Evolutionary conservation across 371 early-diverging fungal species (phyloP), one percentile per base, ranked within the genome.

Genomic region (Choanephora cucurbitarum): DNA sequence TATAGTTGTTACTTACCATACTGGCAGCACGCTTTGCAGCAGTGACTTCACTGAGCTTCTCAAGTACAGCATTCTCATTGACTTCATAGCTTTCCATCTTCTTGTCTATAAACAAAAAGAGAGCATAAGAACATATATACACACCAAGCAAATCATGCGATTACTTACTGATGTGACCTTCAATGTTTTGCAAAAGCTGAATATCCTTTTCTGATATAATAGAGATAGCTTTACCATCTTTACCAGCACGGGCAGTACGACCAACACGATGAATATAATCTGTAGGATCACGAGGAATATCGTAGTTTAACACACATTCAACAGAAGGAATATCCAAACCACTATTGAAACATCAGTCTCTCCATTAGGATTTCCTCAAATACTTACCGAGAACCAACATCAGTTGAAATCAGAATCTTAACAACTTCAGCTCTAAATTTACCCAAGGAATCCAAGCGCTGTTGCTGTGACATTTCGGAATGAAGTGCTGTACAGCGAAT

Each of bases 181-280:
- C 99, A 40, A 99, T 95, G 56, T 89, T 90, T 17, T 90, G 88
- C 7, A 97, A 66, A 32, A 96, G 72, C 49, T 89, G 72, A 19
- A 97, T 85, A 64, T 99, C 99, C 41, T 90, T 85, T 74, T 98
- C 97, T 3, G 95, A 85, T 24, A 98, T 91, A 48, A 99, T 82
- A 0, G 97, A 91, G 33, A 99, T 58, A 1, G 99, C 88, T 43
- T 88, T 75, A 70, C 99, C 99, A 19, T 89, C 91, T 46, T 94
- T 75, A 22, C 89, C 97, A 5, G 97, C 96, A 72, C 99, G 90
- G 28, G 99, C 99, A 11, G 99, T 99, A 79, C 99, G 91, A 61
- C 99, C 99, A 5, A 98, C 97, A 53, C 99, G 86, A 74, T 99
- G 99, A 51, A 99, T 91, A 67, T 99, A 99, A 60, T 96, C 97